Evolutionary conservation across 2,329 filamentous ascomycete species (phyloP), one percentile per base, ranked within the genome.

Genomic region (Pezicula neosporulosa): DNA sequence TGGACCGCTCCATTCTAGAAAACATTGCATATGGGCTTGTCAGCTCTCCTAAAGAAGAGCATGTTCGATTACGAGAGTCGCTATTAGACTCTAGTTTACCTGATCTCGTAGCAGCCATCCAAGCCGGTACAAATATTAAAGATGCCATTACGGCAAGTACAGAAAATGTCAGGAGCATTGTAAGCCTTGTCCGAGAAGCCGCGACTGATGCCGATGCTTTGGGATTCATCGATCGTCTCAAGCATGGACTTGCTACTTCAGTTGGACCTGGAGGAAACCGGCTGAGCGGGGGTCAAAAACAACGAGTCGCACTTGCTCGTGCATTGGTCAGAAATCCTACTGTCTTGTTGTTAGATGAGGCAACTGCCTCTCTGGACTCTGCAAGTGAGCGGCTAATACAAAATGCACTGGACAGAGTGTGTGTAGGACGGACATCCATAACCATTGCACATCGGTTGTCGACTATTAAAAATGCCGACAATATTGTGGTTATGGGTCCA

Each of bases 21-120:
- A 97, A 97, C 68, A 96, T 99, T 63, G 77, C 81, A n/a, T 85
- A 96, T 60, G 94, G 94, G 51, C 76, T 97, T n/a, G 90, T 96
- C 4, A 33, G 27, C 27, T 44, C 42, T 13, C 42, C 42, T 6
- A 9, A 16, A 28, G 19, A 27, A n/a, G 27, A 44, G 15, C 42
- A 44, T 28, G 37, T 39, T 39, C 37, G 19, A 16, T n/a, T 44
- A 10, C 33, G 27, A 30, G 21, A 27, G 27, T n/a, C 27, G 3
- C n/a, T 44, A 10, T 16, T 44, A 9, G 42, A 30, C 12, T 28
- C 42, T 2, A 44, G 27, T 7, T 44, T 44, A 10, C n/a, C 42
- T 6, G 7, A 44, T 6, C n/a, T 44, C n/a, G n/a, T 12, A 28
- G 27, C 24, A 28, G 4, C 24, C 13, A 27, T 44, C 10, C 21